A percentile compares a stretch with the other conserved stretches of the same genome.
Conservation (phyloP, 352 stramenopile genomes). For the Globisporangium cylindrosporum region DNA sequence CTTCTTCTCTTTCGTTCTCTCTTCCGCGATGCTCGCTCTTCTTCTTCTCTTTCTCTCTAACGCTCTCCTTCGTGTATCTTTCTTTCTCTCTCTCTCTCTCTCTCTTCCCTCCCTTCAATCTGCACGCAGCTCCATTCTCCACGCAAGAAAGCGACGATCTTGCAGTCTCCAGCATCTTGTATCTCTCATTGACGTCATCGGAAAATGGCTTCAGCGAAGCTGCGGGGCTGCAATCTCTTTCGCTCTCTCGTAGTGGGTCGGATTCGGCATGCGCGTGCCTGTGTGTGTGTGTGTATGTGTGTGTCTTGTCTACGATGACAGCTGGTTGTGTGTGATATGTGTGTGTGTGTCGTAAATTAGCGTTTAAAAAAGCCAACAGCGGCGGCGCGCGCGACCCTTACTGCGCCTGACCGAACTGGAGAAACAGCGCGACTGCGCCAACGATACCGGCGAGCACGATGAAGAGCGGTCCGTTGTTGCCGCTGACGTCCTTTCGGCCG, state of each 20-base stretch:
- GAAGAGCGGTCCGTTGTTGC: conserved; percentile 52
- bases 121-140: neutral
- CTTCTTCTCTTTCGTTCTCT: neutral
- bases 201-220: neutral
- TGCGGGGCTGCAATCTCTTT: neutral
- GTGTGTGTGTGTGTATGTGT: conserved; percentile 1
- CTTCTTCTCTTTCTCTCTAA: conserved; percentile 2
- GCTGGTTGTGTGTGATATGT: neutral
- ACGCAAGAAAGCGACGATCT: neutral
- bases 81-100: conserved; percentile 3
- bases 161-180: neutral
- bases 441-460: conserved; percentile 48
- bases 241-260: neutral
- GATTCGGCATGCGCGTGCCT: neutral
- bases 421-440: conserved; percentile 54
- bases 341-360: conserved; percentile 13
- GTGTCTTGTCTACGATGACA: conserved; percentile 1
- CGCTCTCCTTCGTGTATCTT: neutral
- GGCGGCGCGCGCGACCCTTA: conserved; percentile 3
- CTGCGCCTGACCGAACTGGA: conserved; percentile 40
- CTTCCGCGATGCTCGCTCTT: neutral
- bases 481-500: conserved; percentile 58
- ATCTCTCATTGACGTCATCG: neutral
- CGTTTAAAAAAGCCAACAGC: neutral
- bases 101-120: neutral